Evolutionary conservation across 345 rosid species (phyloP), one percentile per base, ranked within the genome.

Genomic region (Populus nigra): DNA sequence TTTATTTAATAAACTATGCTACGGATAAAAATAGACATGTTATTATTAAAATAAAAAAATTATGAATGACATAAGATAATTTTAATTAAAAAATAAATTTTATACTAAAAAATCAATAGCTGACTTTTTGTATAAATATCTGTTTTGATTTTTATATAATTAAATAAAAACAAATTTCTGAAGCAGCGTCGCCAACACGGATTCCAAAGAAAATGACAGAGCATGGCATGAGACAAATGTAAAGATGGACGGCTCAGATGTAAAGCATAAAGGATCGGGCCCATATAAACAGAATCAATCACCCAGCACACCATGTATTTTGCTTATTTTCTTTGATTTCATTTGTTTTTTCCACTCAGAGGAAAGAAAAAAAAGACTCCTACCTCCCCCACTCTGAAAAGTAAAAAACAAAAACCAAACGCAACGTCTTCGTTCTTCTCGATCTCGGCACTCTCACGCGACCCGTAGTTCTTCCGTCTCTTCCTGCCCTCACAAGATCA

Each of bases 191-290:
- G 29, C 29, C 3, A n/a, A n/a, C 45, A 9, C 63, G 23, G 23
- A n/a, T 57, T n/a, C 2, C 4, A 8, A 1, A 23, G 27, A 59
- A n/a, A 59, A 59, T n/a, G 15, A 59, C 22, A 59, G 29, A 9
- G 17, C 17, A 15, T 15, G 17, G 3, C 53, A 47, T 15, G 65
- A n/a, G 5, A 12, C 12, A 57, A 22, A 38, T 66, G 27, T 18
- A 41, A 13, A 69, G 57, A 57, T 78, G 74, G 50, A 71, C 83
- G 77, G 73, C 22, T 1, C 5, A 43, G 78, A 76, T 77, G 45
- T 23, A 35, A 59, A 31, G 27, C 27, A 23, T 38, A 59, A 23
- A 0, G n/a, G 5, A 0, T 3, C 15, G 29, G 27, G 2, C 63
- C 63, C 63, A n/a, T 25, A 57, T 5, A 9, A 57, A 57, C 29